A percentile compares a stretch with the other conserved stretches of the same genome.
These are phyloP conservation scores for Fusarium hainanense DNA, from an alignment of 2,329 filamentous ascomycete species.

Conservation along the genomic window DNA sequence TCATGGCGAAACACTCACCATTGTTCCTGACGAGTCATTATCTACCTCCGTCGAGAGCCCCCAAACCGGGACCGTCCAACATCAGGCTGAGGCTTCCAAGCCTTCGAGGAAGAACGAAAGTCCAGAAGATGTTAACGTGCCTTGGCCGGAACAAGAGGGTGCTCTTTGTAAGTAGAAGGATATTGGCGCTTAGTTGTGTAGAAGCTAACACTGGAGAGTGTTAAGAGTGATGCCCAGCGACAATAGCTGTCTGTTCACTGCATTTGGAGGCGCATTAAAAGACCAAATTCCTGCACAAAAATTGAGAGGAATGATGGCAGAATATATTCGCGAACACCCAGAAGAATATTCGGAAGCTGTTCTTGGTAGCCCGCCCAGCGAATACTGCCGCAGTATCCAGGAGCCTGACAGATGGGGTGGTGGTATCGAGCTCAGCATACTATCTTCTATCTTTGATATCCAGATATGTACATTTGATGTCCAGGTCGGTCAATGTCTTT, in stretches of 20 bases:
- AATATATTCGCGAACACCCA: constrained; percentile 79
- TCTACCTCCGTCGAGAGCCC: constrained; percentile 20
- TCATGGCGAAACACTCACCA: constrained; percentile 62
- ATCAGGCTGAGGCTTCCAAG: constrained; percentile 2
- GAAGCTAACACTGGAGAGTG: constrained; percentile 60
- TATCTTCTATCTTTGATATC: constrained; percentile 85
- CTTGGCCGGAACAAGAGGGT: constrained; percentile 62
- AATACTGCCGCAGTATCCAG: constrained; percentile 86
- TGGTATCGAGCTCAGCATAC: constrained; percentile 86
- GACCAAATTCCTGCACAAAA: constrained; percentile 61
- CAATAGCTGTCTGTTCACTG: constrained; percentile 93
- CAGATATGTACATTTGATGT: constrained; percentile 90
- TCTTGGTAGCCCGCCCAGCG: constrained; percentile 75
- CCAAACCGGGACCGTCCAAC: constrained; percentile 12
- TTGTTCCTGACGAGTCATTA: constrained; percentile 56
- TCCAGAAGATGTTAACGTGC: constrained; percentile 54
- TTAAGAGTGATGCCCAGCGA: constrained; percentile 97
- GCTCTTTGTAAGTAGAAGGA: constrained; percentile 57
- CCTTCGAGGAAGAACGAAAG: constrained; percentile 18
- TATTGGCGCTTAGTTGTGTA: neutral
- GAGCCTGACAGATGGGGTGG: constrained; percentile 89
- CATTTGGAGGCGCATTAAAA: constrained; percentile 83
- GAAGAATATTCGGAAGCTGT: constrained; percentile 80
- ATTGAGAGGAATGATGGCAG: constrained; percentile 80
- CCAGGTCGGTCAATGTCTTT: constrained; percentile 53